Evolutionary conservation across 805 yeast species (phyloP).

Genomic region (Wickerhamomyces canadensis): DNA sequence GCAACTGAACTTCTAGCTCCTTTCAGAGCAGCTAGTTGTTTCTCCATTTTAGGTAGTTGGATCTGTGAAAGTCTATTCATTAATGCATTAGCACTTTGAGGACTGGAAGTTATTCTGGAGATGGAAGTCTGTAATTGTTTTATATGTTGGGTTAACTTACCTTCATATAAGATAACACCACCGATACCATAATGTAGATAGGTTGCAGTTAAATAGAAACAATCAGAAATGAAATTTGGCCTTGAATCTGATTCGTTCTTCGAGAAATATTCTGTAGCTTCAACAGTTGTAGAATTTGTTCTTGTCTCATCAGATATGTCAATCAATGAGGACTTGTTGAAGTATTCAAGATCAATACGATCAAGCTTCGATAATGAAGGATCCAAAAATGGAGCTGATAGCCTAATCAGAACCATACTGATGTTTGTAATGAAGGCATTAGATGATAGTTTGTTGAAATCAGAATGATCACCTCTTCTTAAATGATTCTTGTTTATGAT

Average conservation of each 20-base stretch:
- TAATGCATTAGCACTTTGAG: constrained; percentile 15
- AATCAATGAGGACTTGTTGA: constrained; percentile 46
- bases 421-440: constrained; percentile 83
- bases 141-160: constrained; percentile 47
- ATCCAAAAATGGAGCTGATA: constrained; percentile 83
- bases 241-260: constrained; percentile 30
- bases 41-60: constrained; percentile 48
- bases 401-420: constrained; percentile 55
- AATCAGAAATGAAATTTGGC: constrained; percentile 83
- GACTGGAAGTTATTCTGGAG: constrained; percentile 18
- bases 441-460: constrained; percentile 57
- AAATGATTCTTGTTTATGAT: constrained; percentile 80
- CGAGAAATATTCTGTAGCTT: constrained; percentile 54
- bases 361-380: constrained; percentile 60
- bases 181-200: constrained; percentile 87
- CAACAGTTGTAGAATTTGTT: constrained; percentile 67
- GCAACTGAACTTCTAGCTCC: constrained; percentile 53
- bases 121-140: constrained; percentile 38
- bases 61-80: constrained; percentile 26
- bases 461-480: constrained; percentile 81
- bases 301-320: constrained; percentile 80
- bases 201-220: constrained; percentile 74
- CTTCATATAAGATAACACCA: constrained; percentile 58
- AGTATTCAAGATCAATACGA: constrained; percentile 70
- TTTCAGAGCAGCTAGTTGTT: constrained; percentile 31